Conservation (phyloP, 2,329 filamentous ascomycete genomes). For the Ophiostoma novo-ulmi region DNA sequence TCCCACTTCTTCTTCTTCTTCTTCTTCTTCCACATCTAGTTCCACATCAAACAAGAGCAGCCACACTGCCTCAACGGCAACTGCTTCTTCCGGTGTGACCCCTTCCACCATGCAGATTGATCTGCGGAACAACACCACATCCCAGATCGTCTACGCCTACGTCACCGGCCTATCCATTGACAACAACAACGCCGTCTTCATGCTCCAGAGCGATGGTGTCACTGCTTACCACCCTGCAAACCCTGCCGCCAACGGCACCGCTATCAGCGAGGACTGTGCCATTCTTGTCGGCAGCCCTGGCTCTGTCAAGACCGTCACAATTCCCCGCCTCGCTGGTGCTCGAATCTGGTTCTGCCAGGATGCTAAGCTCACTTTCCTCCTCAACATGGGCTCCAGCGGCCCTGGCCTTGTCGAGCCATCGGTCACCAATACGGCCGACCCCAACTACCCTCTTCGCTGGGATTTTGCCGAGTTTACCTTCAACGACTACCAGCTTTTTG, state of each 20-base stretch:
- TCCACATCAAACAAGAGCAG: not conserved
- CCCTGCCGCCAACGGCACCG: slow-evolving; percentile 46
- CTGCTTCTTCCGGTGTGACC: slow-evolving; percentile 17
- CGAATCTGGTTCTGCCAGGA: slow-evolving; percentile 67
- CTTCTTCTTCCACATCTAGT: not conserved
- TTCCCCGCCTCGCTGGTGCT: slow-evolving; percentile 65
- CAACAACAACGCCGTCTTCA: slow-evolving; percentile 53
- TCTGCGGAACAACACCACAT: slow-evolving; percentile 60
- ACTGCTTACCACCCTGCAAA: slow-evolving; percentile 61
- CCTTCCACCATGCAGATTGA: slow-evolving; percentile 51
- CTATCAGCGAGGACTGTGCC: slow-evolving; percentile 53
- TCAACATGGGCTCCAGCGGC: slow-evolving; percentile 55
- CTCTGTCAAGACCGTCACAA: slow-evolving; percentile 53
- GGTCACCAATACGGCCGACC: slow-evolving; percentile 59
- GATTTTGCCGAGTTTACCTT: slow-evolving; percentile 66
- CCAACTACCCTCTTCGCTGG: slow-evolving; percentile 59
- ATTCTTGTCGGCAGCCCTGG: slow-evolving; percentile 61
- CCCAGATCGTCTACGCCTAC: slow-evolving; percentile 59
- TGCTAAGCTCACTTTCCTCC: slow-evolving; percentile 57
- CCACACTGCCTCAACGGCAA: not conserved
- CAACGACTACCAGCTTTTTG: slow-evolving; percentile 56
- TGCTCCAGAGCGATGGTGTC: slow-evolving; percentile 61
- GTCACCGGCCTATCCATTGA: slow-evolving; percentile 63
- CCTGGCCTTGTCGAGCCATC: slow-evolving; percentile 71
- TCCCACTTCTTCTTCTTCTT: slow-evolving; percentile 21